Percentiles rank a stretch among this genome's conserved stretches.
Evolutionary conservation across 2,329 filamentous ascomycete species (phyloP).

Genomic region (Pseudogymnoascus sp.): DNA sequence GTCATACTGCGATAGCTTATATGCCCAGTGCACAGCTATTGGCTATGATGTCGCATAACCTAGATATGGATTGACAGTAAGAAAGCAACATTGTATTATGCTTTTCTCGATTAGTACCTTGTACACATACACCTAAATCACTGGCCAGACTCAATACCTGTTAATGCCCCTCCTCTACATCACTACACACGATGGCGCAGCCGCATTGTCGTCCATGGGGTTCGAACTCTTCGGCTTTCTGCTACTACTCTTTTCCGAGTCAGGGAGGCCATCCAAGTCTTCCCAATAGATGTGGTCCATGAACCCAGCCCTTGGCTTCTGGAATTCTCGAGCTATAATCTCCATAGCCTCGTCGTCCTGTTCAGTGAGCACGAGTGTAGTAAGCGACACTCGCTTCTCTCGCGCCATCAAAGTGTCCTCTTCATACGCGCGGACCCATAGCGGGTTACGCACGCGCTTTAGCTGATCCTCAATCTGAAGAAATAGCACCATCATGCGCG

Average conservation of each 20-base stretch:
- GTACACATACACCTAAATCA: neutral
- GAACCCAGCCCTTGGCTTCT: constrained; percentile 23
- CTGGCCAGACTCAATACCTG: neutral
- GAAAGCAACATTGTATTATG: neutral
- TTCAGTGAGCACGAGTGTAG: constrained; percentile 19
- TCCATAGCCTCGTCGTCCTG: constrained; percentile 28
- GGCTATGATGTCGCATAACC: neutral
- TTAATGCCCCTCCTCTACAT: neutral
- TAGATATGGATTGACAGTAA: neutral
- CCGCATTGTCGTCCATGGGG: neutral
- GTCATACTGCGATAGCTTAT: neutral
- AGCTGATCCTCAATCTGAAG: constrained; percentile 26
- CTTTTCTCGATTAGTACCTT: neutral
- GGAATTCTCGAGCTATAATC: constrained; percentile 27
- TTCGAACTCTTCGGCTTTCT: neutral
- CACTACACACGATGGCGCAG: neutral
- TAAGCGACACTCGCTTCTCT: constrained; percentile 25
- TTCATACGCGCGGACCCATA: constrained; percentile 29
- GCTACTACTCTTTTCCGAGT: neutral
- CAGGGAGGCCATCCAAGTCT: constrained; percentile 16
- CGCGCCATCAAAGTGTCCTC: constrained; percentile 12
- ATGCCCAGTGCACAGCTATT: neutral
- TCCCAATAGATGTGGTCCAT: constrained; percentile 31
- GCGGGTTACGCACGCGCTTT: constrained; percentile 20
- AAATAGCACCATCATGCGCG: constrained; percentile 23